These are phyloP conservation scores for Saprolegnia diclina DNA, from an alignment of 352 stramenopile species.

Conservation along the genomic window DNA sequence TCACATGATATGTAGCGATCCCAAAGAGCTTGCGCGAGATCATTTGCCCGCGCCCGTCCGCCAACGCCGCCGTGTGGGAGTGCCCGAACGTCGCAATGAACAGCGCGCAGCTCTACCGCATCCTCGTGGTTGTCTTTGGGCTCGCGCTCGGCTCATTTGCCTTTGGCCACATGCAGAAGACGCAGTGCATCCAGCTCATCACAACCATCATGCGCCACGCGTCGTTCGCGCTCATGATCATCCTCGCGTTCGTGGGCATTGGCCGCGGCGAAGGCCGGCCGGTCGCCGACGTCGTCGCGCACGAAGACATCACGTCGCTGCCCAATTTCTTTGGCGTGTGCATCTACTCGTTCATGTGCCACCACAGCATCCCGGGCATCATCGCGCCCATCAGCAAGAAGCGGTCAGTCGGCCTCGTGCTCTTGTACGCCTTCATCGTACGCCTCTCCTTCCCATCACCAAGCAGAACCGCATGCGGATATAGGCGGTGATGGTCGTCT, in stretches of 20 bases:
- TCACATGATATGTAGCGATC: constrained; percentile 51
- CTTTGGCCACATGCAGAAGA: constrained; percentile 81
- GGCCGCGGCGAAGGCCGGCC: constrained; percentile 52
- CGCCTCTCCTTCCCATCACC: constrained; percentile 27
- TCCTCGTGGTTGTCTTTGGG: constrained; percentile 75
- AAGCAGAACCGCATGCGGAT: constrained; percentile 8
- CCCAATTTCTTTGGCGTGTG: constrained; percentile 81
- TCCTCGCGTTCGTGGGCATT: constrained; percentile 67
- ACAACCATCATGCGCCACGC: constrained; percentile 78
- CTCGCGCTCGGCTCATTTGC: constrained; percentile 68
- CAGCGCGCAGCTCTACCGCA: constrained; percentile 73
- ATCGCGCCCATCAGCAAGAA: constrained; percentile 81
- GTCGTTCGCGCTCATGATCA: constrained; percentile 81
- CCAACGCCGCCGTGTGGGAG: constrained; percentile 47
- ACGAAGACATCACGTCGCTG: constrained; percentile 67
- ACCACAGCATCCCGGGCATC: constrained; percentile 81
- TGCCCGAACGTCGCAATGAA: constrained; percentile 55
- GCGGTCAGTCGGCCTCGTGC: constrained; percentile 53
- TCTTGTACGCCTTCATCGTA: constrained; percentile 65
- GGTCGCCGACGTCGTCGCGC: constrained; percentile 56
- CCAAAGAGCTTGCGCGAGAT: constrained; percentile 84
- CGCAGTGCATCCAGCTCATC: constrained; percentile 62
- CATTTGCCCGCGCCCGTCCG: constrained; percentile 58
- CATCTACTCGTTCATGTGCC: constrained; percentile 90
- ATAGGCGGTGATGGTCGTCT: constrained; percentile 71